Percentiles rank a stretch among this genome's conserved stretches.
Conservation (phyloP, 164 flowering plant species). For the Aristolochia contorta region DNA sequence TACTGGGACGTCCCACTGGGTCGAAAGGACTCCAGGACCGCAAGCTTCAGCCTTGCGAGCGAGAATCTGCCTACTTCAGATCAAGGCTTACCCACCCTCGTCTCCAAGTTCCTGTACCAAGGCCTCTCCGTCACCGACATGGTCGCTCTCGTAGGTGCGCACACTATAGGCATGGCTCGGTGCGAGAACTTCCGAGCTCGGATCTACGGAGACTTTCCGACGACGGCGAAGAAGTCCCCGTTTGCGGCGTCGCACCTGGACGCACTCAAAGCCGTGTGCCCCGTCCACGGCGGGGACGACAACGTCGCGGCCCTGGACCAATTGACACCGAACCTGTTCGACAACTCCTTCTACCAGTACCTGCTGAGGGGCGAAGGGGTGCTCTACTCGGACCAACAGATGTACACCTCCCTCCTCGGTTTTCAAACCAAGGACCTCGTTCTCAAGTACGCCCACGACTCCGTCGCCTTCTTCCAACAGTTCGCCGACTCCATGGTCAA, state of each 20-base stretch:
- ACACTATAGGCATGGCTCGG: constrained; percentile 86
- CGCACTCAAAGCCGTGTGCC: constrained; percentile 45
- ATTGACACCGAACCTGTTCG: constrained; percentile 59
- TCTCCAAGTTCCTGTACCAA: constrained; percentile 59
- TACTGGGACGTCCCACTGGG: constrained; percentile 94
- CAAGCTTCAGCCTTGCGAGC: constrained; percentile 40
- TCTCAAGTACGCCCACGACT: constrained; percentile 49
- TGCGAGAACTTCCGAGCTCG: constrained; percentile 59
- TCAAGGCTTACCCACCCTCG: constrained; percentile 44
- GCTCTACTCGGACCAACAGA: constrained; percentile 77
- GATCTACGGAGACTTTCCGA: constrained; percentile 60
- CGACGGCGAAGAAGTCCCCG: constrained; percentile 31
- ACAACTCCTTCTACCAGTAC: constrained; percentile 67
- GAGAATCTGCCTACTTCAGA: constrained; percentile 52
- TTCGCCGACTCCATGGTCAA: constrained; percentile 90
- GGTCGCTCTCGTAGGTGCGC: constrained; percentile 94
- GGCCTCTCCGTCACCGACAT: constrained; percentile 81
- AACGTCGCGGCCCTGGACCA: constrained; percentile 68
- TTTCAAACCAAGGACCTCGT: constrained; percentile 54
- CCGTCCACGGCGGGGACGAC: constrained; percentile 39
- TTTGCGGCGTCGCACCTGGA: constrained; percentile 32
- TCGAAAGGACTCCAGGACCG: constrained; percentile 68
- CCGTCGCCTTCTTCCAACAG: constrained; percentile 66
- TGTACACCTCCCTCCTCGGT: constrained; percentile 63
- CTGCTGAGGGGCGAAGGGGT: constrained; percentile 70